phyloP scores from a whole-genome alignment of 495 filamentous ascomycete species.

The Penicillium dipodomyicola region DNA sequence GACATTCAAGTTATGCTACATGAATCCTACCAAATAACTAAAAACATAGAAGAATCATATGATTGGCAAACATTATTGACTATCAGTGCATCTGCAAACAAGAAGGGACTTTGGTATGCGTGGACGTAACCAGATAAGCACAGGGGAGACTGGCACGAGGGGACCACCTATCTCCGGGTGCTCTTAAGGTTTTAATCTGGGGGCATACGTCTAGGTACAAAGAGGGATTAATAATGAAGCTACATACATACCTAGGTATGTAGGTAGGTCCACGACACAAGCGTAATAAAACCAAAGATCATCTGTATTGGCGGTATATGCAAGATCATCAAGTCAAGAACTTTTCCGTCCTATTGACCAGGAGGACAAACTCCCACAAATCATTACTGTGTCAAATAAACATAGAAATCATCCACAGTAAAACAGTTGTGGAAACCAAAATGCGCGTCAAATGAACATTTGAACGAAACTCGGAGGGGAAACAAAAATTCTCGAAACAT shows the following conservation, averaged over 20 bases:
- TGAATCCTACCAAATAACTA: not conserved
- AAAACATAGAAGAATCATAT: not conserved
- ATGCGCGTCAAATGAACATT: slow-evolving; percentile 19
- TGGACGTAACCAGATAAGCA: not conserved
- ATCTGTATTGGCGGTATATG: slow-evolving; percentile 32
- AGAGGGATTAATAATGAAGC: not conserved
- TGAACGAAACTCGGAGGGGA: slow-evolving; percentile 12
- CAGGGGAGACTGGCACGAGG: not conserved
- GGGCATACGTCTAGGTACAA: not conserved
- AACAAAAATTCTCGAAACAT: slow-evolving; percentile 10
- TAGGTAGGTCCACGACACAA: too few species aligned
- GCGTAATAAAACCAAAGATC: slow-evolving; percentile 2
- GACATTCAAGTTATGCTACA: not conserved
- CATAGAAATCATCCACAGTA: slow-evolving; percentile 11
- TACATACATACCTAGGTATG: too few species aligned
- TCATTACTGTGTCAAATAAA: slow-evolving; percentile 19
- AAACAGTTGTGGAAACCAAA: slow-evolving; percentile 15
- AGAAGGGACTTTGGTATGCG: too few species aligned
- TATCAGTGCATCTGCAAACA: not conserved
- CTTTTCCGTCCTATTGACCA: slow-evolving; percentile 32
- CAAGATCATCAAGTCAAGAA: slow-evolving; percentile 35
- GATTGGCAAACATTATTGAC: not conserved
- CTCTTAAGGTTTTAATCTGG: not conserved
- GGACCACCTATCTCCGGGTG: not conserved
- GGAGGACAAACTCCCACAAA: slow-evolving; percentile 22